Conservation (phyloP, 2,329 filamentous ascomycete genomes). For the Ambrosiella xylebori region DNA sequence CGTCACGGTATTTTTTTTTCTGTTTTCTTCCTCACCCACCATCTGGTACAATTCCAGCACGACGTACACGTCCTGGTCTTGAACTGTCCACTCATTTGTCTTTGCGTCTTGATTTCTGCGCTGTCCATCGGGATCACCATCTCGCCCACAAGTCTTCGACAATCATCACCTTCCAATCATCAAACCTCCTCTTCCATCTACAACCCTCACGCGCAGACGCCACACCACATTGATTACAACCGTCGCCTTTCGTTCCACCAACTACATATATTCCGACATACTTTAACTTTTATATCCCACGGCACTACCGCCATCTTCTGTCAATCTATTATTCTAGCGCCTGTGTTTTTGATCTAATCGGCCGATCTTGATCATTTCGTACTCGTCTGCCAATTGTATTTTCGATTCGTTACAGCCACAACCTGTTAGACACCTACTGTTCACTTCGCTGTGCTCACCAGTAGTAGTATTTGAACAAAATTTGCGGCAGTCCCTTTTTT, state of each 20-base stretch:
- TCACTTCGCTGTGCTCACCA: conserved; percentile 1
- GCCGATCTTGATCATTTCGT: not conserved
- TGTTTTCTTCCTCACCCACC: conserved; percentile 16
- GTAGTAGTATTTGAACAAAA: not conserved
- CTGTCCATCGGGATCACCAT: conserved; percentile 4
- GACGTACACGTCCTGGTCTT: conserved; percentile 31
- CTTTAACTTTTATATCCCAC: not conserved
- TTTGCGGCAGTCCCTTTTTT: conserved; percentile 8
- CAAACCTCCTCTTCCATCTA: not conserved
- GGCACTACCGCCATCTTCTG: not conserved
- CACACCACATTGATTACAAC: not conserved
- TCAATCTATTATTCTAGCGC: not conserved
- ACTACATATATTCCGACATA: not conserved
- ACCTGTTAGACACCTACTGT: not conserved
- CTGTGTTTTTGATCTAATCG: not conserved
- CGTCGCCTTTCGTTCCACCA: not conserved
- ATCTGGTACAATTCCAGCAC: conserved; percentile 21
- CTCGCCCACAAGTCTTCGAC: conserved; percentile 1
- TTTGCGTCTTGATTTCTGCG: conserved; percentile 10
- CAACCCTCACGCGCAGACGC: not conserved
- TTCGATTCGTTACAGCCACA: conserved; percentile 12
- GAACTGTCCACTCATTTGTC: conserved; percentile 18
- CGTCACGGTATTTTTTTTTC: conserved; percentile 13
- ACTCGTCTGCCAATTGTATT: conserved; percentile 1
- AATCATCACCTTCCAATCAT: not conserved